Conservation (phyloP, 2,329 filamentous ascomycete species). For the Phoma sp. region DNA sequence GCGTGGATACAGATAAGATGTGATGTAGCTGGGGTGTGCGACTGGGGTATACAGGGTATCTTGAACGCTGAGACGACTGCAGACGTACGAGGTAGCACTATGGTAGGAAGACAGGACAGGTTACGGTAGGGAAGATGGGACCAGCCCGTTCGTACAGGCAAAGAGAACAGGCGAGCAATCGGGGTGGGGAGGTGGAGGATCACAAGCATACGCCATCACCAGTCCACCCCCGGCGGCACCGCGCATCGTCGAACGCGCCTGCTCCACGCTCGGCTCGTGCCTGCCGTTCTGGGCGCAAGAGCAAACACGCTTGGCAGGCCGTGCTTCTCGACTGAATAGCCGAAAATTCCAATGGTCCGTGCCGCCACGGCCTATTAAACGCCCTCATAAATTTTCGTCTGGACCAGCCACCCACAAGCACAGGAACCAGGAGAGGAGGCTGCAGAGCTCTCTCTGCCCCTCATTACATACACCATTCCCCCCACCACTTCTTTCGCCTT, state of each 20-base stretch:
- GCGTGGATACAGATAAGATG: slow-evolving; percentile 8
- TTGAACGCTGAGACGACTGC: slow-evolving; percentile 14
- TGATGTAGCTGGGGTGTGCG: slow-evolving; percentile 13
- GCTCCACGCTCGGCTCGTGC: slow-evolving; percentile 12
- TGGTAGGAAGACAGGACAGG: not conserved
- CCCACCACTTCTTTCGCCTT: slow-evolving; percentile 50
- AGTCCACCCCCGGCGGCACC: slow-evolving; percentile 1
- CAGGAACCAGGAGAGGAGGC: slow-evolving; percentile 30
- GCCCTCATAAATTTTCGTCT: slow-evolving; percentile 11
- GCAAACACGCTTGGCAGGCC: not conserved
- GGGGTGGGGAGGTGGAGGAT: slow-evolving; percentile 16
- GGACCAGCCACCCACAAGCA: slow-evolving; percentile 20
- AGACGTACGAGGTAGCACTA: slow-evolving; percentile 4
- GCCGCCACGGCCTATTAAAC: not conserved
- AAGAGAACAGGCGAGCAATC: not conserved
- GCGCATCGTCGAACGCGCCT: slow-evolving; percentile 12
- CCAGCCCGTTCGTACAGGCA: slow-evolving; percentile 26
- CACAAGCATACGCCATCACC: slow-evolving; percentile 14
- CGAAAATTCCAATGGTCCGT: too few species aligned
- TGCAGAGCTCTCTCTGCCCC: slow-evolving; percentile 44
- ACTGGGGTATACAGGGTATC: slow-evolving; percentile 13
- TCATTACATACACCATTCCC: slow-evolving; percentile 41
- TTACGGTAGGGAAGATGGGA: slow-evolving; percentile 13
- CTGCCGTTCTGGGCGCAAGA: slow-evolving; percentile 17
- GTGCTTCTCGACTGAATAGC: too few species aligned